Evolutionary conservation across 163 green algal species (phyloP).

Genomic region (Chloroidium sp.): DNA sequence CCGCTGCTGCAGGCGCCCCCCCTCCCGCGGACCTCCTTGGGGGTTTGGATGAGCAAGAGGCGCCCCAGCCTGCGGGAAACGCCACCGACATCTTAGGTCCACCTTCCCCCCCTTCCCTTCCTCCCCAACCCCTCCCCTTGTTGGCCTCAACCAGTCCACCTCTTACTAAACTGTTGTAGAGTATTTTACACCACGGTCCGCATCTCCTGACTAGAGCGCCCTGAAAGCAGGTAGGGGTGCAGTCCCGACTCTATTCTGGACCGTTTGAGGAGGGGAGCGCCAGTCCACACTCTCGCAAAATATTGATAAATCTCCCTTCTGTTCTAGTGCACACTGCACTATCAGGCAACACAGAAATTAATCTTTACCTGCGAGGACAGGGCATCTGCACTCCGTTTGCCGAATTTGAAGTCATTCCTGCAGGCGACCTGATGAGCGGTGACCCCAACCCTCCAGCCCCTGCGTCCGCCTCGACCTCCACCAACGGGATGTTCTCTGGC

Average conservation of each 20-base stretch:
- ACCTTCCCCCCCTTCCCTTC: background rate
- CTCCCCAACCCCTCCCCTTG: background rate
- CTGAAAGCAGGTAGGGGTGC: background rate
- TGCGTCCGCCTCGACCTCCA: background rate
- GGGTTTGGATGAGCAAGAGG: slow-evolving; percentile 8
- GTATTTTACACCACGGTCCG: background rate
- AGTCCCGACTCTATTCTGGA: background rate
- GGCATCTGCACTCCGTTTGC: background rate
- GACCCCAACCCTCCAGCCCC: background rate
- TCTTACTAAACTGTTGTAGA: background rate
- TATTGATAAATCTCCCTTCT: background rate
- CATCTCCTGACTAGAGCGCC: background rate
- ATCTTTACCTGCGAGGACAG: background rate
- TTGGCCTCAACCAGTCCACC: no score
- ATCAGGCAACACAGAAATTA: background rate
- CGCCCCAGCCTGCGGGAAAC: slow-evolving; percentile 6
- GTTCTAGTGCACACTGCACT: background rate
- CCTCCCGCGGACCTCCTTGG: slow-evolving; percentile 24
- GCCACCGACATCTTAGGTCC: slow-evolving; percentile 18
- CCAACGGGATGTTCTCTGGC: background rate
- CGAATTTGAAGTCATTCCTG: background rate
- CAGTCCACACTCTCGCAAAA: background rate
- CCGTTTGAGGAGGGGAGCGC: background rate
- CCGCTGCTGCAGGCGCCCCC: background rate
- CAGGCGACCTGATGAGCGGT: background rate